Base-by-base conservation (phyloP, 1,139 yeast species). In the Saccharomyces hybrid region DNA sequence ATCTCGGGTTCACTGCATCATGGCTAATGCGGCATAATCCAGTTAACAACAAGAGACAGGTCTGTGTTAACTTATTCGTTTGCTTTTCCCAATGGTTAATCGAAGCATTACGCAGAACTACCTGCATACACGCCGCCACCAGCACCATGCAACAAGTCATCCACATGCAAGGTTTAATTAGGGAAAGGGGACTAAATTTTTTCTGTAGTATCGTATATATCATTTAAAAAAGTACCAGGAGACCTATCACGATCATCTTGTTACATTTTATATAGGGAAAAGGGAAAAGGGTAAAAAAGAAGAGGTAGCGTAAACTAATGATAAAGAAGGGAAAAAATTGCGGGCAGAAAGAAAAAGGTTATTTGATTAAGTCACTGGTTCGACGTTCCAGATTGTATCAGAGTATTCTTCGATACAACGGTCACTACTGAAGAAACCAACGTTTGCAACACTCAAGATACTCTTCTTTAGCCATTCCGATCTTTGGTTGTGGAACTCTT, bases 381-480 rank as follows among this genome's bases (percentile, higher is more conserved):
- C 96, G 60, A 89, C 81, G 67, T 89, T 86, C 97, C 97, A 91
- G 66, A 90, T 89, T 60, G 85, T 82, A 64, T 88, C 96, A 34
- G 97, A 96, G 64, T 90, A 90, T 71, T 91, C 97, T 63, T 85
- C 88, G 67, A 90, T 86, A 70, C 96, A 89, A 72, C 97, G 80
- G 72, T 90, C 97, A 61, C 93, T 84, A 57, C 88, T 81, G 75
- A 90, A 90, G 80, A 88, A 91, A 8, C 97, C 98, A 86, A 88
- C 87, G 71, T 88, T 88, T 57, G 97, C 96, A 56, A 90, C 97
- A 64, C 88, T 82, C 60, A 77, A 73, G 58, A 90, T 86, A 51
- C 85, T 76, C 75, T 88, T 89, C 69, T 81, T 82, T 55, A 81
- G 78, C 97, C 97, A 90, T 50, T 74, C 78, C 58, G 79, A 80